These are phyloP conservation scores for Pueraria montana DNA, from an alignment of 306 rosid species.

Conservation along the genomic window DNA sequence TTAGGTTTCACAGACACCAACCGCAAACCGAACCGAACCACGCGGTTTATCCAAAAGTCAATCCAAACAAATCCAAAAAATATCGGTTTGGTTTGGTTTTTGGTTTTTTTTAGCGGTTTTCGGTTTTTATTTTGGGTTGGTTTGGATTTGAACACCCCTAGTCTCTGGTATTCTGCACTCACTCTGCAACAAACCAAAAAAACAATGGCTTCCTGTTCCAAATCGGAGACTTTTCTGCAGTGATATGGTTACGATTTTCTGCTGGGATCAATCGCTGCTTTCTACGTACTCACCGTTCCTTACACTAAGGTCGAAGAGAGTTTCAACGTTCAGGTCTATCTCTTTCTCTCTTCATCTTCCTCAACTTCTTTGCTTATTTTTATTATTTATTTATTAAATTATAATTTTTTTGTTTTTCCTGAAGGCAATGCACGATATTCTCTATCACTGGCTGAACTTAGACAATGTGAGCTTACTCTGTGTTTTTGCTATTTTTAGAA, in stretches of 20 bases:
- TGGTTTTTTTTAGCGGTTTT: too few relatives aligned
- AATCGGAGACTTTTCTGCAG: slow-evolving; percentile 52
- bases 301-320: slow-evolving; percentile 98
- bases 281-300: slow-evolving; percentile 74
- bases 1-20: too few relatives aligned
- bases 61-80: too few relatives aligned
- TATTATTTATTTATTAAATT: neutral
- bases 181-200: slow-evolving; percentile 21
- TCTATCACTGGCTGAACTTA: slow-evolving; percentile 71
- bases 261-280: slow-evolving; percentile 69
- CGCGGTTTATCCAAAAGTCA: too few relatives aligned
- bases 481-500: neutral
- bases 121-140: too few relatives aligned
- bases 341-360: slow-evolving; percentile 24
- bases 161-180: neutral
- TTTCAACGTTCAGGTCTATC: slow-evolving; percentile 84
- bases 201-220: slow-evolving; percentile 68
- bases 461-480: slow-evolving; percentile 64
- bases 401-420: neutral
- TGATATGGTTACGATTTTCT: slow-evolving; percentile 77
- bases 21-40: too few relatives aligned
- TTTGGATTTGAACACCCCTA: too few relatives aligned
- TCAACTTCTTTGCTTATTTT: slow-evolving; percentile 17
- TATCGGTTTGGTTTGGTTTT: too few relatives aligned
- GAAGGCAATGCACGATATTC: slow-evolving; percentile 89